Evolutionary conservation across 2,329 filamentous ascomycete species (phyloP), one percentile per base, ranked within the genome.

Genomic region (Alternaria angustiovoidea): DNA sequence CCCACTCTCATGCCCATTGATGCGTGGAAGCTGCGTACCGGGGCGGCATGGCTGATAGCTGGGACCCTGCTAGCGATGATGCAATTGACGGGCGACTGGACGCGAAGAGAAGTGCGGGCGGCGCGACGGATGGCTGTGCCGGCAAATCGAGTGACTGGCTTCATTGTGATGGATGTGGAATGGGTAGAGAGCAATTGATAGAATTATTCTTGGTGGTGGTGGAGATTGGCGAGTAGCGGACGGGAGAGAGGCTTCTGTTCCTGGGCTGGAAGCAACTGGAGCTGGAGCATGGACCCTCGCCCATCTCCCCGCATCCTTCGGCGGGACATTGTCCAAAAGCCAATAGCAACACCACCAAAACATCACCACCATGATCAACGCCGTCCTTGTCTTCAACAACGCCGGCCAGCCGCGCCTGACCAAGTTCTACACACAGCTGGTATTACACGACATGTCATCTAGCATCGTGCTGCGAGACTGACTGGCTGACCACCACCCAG

Each of bases 391-490:
- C 78, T 99, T 99, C 85, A 99, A 99, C 77, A 97, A 97, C 83
- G 93, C 94, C 72, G 95, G 95, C 66, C 94, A 99, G 81, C 94
- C 95, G 38, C 91, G 95, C 57, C 86, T 99, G 78, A 98, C 94
- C 72, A 98, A 98, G 75, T 99, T 99, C 85, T 99, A 99, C 79
- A 97, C 94, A 2, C 94, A 98, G 78, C 88, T 99, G 68, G 94
- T 96, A 81, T 14, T 26, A n/a, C 9, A 4, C 22, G 36, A 36
- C 34, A 39, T 62, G 81, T 73, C 51, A 30, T 34, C 41, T 20
- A n/a, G 47, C 11, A n/a, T 14, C 24, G 24, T 22, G 41, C 34
- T 11, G 26, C 6, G n/a, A 14, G 41, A 39, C 62, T 61, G 36
- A 64, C 51, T 18, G 41, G 12, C 62, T 61, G 36, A 64, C 51